Conservation (phyloP, 495 filamentous ascomycete species). For the Tetracladium marchalianum region DNA sequence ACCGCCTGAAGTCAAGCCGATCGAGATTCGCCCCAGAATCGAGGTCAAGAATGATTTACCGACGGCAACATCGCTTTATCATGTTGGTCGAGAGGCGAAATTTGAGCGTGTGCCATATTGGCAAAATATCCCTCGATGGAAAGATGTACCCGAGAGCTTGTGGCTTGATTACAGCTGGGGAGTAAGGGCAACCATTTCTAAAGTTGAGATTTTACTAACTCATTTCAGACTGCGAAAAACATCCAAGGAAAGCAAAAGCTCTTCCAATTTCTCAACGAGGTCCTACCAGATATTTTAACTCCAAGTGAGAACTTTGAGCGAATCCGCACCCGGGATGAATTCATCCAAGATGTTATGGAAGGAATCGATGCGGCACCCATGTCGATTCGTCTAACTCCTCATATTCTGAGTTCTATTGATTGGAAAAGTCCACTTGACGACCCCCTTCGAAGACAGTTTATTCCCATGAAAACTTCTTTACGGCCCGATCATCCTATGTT, state of each 20-base stretch:
- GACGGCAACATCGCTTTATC: no score
- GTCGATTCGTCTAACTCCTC: conserved; percentile 44
- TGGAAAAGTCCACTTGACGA: conserved; percentile 46
- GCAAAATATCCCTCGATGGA: conserved; percentile 33
- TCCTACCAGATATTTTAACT: conserved; percentile 36
- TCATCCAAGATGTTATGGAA: conserved; percentile 38
- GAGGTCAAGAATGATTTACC: no score
- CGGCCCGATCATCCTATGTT: conserved; percentile 36
- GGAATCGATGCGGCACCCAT: conserved; percentile 42
- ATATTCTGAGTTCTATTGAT: conserved; percentile 41
- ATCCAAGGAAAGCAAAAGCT: conserved; percentile 30
- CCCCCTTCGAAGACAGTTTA: conserved; percentile 43
- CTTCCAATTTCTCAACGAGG: conserved; percentile 29
- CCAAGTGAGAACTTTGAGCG: conserved; percentile 16
- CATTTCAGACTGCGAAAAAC: conserved; percentile 26
- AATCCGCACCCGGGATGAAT: conserved; percentile 34
- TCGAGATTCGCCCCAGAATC: no score
- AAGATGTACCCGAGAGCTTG: conserved; percentile 29
- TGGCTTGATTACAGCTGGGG: conserved; percentile 38
- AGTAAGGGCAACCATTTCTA: conserved; percentile 23
- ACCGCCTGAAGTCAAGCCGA: no score
- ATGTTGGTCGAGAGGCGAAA: not conserved
- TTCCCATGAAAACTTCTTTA: conserved; percentile 39
- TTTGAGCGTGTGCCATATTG: conserved; percentile 23
- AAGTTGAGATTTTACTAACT: not conserved